phyloP scores from a whole-genome alignment of 2,329 filamentous ascomycete species.

The Talaromyces atroroseus region DNA sequence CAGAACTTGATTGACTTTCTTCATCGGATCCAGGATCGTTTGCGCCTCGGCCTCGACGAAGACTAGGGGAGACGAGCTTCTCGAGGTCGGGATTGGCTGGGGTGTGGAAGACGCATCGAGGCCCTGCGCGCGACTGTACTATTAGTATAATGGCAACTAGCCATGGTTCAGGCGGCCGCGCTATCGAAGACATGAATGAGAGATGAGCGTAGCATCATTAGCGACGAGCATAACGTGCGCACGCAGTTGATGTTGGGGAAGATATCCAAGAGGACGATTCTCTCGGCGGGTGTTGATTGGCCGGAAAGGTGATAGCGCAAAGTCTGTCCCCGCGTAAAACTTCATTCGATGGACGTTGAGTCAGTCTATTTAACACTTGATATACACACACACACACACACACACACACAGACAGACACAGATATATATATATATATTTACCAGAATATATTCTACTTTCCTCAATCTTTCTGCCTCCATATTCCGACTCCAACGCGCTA shows the following conservation, averaged over 20 bases:
- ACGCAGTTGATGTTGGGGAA: neutral
- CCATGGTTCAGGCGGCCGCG: constrained; percentile 49
- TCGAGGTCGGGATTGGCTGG: constrained; percentile 54
- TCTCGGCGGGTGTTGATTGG: neutral
- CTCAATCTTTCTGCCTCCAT: no score
- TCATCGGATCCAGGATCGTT: constrained; percentile 37
- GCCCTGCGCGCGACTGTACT: constrained; percentile 70
- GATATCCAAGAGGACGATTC: neutral
- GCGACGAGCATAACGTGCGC: neutral
- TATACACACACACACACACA: no score
- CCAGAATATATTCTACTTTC: no score
- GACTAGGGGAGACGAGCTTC: constrained; percentile 30
- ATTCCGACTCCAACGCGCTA: no score
- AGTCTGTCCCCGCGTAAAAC: neutral
- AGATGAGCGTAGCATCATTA: neutral
- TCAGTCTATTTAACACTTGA: no score
- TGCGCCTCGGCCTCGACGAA: constrained; percentile 31
- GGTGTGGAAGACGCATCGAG: constrained; percentile 81
- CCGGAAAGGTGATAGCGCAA: neutral
- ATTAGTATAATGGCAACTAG: constrained; percentile 68
- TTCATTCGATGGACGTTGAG: neutral
- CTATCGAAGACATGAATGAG: constrained; percentile 40
- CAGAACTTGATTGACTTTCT: constrained; percentile 33
- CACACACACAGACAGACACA: no score
- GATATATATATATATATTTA: no score